Percentiles rank a stretch among this genome's conserved stretches.
Conservation (phyloP, 2,329 filamentous ascomycete genomes). For the Penicillium sp. region DNA sequence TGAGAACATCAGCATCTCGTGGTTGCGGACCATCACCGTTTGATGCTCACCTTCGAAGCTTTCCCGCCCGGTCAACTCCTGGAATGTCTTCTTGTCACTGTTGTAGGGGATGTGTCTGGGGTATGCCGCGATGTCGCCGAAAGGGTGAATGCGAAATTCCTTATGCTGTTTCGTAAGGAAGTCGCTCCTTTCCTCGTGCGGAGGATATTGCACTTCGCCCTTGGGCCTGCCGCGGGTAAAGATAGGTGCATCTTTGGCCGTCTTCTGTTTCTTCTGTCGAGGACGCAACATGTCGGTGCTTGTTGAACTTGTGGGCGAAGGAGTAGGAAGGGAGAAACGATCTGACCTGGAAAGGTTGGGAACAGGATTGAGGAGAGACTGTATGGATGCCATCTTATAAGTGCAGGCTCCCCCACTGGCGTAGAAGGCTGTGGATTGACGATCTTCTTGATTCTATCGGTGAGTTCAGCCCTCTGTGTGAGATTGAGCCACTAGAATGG, state of each 20-base stretch:
- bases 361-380: slow-evolving; percentile 69
- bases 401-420: not conserved
- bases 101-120: slow-evolving; percentile 88
- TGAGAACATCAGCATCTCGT: slow-evolving; percentile 19
- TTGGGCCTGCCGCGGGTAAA: slow-evolving; percentile 66
- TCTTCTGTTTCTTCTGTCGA: slow-evolving; percentile 56
- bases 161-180: slow-evolving; percentile 62
- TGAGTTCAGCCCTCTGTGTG: not conserved
- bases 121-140: slow-evolving; percentile 63
- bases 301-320: slow-evolving; percentile 50
- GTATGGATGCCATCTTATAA: slow-evolving; percentile 65
- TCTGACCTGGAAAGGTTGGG: slow-evolving; percentile 37
- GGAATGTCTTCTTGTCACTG: slow-evolving; percentile 89
- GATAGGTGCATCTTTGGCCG: slow-evolving; percentile 67
- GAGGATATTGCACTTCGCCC: slow-evolving; percentile 73
- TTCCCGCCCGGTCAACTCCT: slow-evolving; percentile 82
- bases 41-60: slow-evolving; percentile 76
- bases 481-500: slow-evolving; percentile 8
- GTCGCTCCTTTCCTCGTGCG: slow-evolving; percentile 70
- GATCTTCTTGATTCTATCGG: slow-evolving; percentile 8
- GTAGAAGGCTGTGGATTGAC: slow-evolving; percentile 1
- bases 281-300: slow-evolving; percentile 37
- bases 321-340: slow-evolving; percentile 40
- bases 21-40: not conserved
- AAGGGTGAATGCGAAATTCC: slow-evolving; percentile 69